Evolutionary conservation across 2,329 filamentous ascomycete species (phyloP).

Genomic region (Podosphaera aphanis): DNA sequence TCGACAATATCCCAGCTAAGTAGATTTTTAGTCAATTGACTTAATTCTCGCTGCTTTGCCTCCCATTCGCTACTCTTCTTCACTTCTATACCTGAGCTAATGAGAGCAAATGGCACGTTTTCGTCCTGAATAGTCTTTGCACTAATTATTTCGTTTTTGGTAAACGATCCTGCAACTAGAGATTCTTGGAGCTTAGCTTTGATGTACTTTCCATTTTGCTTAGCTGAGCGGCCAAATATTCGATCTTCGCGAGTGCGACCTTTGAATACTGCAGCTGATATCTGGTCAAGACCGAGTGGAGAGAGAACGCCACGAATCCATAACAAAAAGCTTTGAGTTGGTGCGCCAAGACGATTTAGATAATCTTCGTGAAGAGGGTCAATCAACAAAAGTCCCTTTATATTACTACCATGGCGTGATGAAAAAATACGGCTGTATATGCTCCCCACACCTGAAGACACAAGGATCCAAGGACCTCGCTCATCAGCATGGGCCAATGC

Average conservation of each 20-base stretch:
- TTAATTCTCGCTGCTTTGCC: constrained; percentile 64
- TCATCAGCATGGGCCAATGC: constrained; percentile 61
- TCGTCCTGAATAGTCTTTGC: constrained; percentile 57
- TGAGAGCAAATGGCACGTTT: constrained; percentile 53
- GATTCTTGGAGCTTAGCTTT: constrained; percentile 87
- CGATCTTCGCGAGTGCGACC: constrained; percentile 64
- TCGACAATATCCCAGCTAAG: constrained; percentile 70
- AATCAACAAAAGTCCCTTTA: constrained; percentile 62
- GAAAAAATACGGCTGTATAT: constrained; percentile 84
- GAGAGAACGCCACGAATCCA: constrained; percentile 74
- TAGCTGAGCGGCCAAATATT: constrained; percentile 56
- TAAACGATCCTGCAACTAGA: constrained; percentile 63
- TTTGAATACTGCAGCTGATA: constrained; percentile 59
- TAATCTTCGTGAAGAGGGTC: constrained; percentile 80
- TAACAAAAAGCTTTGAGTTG: constrained; percentile 55
- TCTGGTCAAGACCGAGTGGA: constrained; percentile 62
- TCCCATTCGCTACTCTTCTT: constrained; percentile 51
- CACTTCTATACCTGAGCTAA: constrained; percentile 59
- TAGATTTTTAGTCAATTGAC: constrained; percentile 55
- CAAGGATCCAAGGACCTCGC: constrained; percentile 68
- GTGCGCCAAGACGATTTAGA: constrained; percentile 39
- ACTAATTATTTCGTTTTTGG: constrained; percentile 57
- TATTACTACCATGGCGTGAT: constrained; percentile 49
- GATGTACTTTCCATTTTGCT: constrained; percentile 62
- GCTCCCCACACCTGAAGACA: constrained; percentile 66